These are phyloP conservation scores for Penicillium sp. DNA, from an alignment of 2,329 filamentous ascomycete species.

Conservation along the genomic window DNA sequence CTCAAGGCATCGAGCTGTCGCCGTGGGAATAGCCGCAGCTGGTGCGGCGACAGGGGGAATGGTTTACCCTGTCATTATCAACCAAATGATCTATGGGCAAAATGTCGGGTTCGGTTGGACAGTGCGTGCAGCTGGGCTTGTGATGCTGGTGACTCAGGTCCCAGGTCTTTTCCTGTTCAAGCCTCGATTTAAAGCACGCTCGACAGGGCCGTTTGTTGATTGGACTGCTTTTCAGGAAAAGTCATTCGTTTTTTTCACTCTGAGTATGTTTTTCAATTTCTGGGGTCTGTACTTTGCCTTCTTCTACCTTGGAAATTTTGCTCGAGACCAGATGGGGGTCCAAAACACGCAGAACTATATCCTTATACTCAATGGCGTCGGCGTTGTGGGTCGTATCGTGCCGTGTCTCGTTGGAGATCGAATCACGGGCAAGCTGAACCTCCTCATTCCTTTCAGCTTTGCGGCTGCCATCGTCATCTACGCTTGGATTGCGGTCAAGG, in stretches of 20 bases:
- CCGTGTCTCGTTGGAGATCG: conserved; percentile 58
- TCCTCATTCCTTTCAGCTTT: conserved; percentile 54
- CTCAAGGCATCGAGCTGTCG: conserved; percentile 11
- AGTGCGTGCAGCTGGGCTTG: conserved; percentile 38
- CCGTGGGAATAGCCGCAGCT: conserved; percentile 2
- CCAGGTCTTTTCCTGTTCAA: conserved; percentile 7
- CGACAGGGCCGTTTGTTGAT: conserved; percentile 11
- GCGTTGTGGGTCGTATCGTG: conserved; percentile 57
- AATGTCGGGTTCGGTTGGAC: conserved; percentile 12
- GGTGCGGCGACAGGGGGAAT: conserved; percentile 6
- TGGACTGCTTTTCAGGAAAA: conserved; percentile 14
- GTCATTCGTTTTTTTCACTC: conserved; percentile 42
- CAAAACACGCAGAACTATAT: conserved; percentile 43
- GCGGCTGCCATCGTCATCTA: conserved; percentile 54
- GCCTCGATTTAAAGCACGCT: conserved; percentile 9
- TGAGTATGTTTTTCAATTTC: conserved; percentile 20
- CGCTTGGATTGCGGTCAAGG: conserved; percentile 58
- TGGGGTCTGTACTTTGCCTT: conserved; percentile 52
- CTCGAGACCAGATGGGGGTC: conserved; percentile 26
- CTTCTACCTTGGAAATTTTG: conserved; percentile 59
- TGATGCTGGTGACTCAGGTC: conserved; percentile 16
- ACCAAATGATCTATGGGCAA: background rate
- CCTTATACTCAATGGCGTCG: conserved; percentile 60
- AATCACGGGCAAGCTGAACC: conserved; percentile 57
- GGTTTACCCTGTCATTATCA: conserved; percentile 9